A percentile compares a stretch with the other conserved stretches of the same genome.
These are phyloP conservation scores for Barnettozyma vustinii DNA, from an alignment of 805 yeast species.

Conservation along the genomic window DNA sequence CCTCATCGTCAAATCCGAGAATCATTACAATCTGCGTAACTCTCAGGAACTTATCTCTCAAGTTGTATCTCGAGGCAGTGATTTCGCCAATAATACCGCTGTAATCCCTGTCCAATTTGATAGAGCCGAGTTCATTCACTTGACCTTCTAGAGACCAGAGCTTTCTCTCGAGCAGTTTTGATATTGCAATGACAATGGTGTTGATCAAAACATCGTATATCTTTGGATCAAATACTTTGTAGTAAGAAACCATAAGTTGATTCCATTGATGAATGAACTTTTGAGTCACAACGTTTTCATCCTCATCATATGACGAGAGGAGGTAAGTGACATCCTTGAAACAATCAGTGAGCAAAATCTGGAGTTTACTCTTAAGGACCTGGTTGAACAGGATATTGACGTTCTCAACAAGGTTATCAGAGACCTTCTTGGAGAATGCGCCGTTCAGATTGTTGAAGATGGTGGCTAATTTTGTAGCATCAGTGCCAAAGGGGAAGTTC, in stretches of 20 bases:
- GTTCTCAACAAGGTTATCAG: constrained; percentile 32
- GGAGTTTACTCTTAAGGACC: constrained; percentile 38
- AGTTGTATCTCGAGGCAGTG: constrained; percentile 63
- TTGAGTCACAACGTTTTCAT: constrained; percentile 32
- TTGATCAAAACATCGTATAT: constrained; percentile 46
- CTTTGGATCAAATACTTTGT: constrained; percentile 47
- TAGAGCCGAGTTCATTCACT: constrained; percentile 78
- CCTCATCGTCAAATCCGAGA: constrained; percentile 75
- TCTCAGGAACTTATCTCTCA: constrained; percentile 73
- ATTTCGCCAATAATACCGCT: constrained; percentile 68
- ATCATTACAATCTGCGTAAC: constrained; percentile 82
- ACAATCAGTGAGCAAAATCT: constrained; percentile 39
- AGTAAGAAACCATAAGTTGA: constrained; percentile 57
- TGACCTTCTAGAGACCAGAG: constrained; percentile 60
- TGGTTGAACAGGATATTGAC: constrained; percentile 42
- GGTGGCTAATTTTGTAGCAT: constrained; percentile 24
- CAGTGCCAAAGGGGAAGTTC: constrained; percentile 35
- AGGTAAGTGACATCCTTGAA: constrained; percentile 26
- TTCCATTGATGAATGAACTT: constrained; percentile 65
- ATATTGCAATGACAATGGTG: constrained; percentile 47
- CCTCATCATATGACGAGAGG: constrained; percentile 27
- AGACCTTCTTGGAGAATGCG: constrained; percentile 23
- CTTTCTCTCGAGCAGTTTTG: constrained; percentile 56
- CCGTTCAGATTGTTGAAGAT: constrained; percentile 24
- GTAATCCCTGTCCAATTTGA: constrained; percentile 77